Evolutionary conservation across 2,329 filamentous ascomycete genomes (phyloP).

Genomic region (Cadophora gregata): DNA sequence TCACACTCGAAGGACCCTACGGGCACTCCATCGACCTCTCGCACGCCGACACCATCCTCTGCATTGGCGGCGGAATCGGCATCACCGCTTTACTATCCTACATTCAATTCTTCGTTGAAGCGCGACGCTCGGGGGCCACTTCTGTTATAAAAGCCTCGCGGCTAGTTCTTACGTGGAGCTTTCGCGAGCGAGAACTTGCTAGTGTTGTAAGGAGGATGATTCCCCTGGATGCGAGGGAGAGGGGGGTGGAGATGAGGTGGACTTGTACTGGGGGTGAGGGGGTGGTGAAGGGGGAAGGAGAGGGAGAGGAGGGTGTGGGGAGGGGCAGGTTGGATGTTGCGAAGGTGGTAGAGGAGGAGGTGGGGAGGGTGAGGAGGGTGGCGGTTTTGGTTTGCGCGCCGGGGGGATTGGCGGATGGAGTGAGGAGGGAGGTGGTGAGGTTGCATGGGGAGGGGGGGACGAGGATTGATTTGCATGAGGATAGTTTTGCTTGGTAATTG

Average conservation of each 20-base stretch:
- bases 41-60: slow-evolving; percentile 48
- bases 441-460: slow-evolving; percentile 14
- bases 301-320: neutral
- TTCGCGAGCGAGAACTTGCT: slow-evolving; percentile 5
- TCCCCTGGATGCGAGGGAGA: neutral
- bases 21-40: slow-evolving; percentile 38
- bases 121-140: neutral
- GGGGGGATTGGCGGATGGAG: slow-evolving; percentile 17
- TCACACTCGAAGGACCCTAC: slow-evolving; percentile 24
- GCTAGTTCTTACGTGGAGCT: slow-evolving; percentile 18
- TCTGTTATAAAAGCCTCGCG: slow-evolving; percentile 1
- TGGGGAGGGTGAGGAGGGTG: slow-evolving; percentile 33
- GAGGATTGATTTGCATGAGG: slow-evolving; percentile 21
- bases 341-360: slow-evolving; percentile 32
- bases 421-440: slow-evolving; percentile 12
- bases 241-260: slow-evolving; percentile 9
- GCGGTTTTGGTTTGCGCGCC: slow-evolving; percentile 19
- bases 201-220: slow-evolving; percentile 8
- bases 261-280: neutral
- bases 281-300: neutral
- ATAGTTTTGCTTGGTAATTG: slow-evolving; percentile 22
- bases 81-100: slow-evolving; percentile 52
- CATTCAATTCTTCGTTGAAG: slow-evolving; percentile 32
- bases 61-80: slow-evolving; percentile 54
- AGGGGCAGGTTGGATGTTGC: slow-evolving; percentile 32